Evolutionary conservation across 257 asterid genomes (phyloP), one percentile per base, ranked within the genome.

Genomic region (Penstemon eatonii): DNA sequence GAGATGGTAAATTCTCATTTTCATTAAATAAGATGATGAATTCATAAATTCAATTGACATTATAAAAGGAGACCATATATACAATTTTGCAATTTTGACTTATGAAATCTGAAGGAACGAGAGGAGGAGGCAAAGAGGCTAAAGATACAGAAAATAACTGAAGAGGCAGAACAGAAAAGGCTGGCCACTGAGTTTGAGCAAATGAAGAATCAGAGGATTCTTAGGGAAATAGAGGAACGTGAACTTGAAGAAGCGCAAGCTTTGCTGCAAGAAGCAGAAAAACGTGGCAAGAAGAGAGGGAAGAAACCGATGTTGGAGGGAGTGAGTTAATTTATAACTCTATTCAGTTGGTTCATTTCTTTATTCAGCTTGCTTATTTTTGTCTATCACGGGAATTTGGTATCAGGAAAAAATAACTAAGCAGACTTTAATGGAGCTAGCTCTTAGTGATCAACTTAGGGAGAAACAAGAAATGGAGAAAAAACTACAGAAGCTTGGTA

Each of bases 401-500:
- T 43, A 78, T 56, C 85, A 90, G 98, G 97, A 88, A 64, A 90
- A 88, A 69, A 71, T 90, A 64, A 81, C 95, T 7, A 92, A 84
- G 81, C 73, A 85, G 81, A 40, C 71, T 25, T 66, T 93, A 78
- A 78, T 85, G 94, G 96, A 90, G 41, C 75, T 81, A 68, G 95
- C 88, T 52, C 79, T 56, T 68, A 86, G 70, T 55, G 97, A 90
- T 80, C 96, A 90, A 78, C 80, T 80, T 47, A 84, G 84, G 80
- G 98, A 90, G 86, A 90, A 86, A 76, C 91, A 84, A 73, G 97
- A 92, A 72, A 88, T 84, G 97, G 97, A 92, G 86, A 90, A 92
- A 63, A 86, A 82, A 68, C 61, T 90, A 38, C 92, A 75, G 84
- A 89, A 80, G 74, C 89, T 86, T 60, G 96, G 79, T 65, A 90